phyloP scores from a whole-genome alignment of 2,329 filamentous ascomycete genomes.

The Alternaria sp. region DNA sequence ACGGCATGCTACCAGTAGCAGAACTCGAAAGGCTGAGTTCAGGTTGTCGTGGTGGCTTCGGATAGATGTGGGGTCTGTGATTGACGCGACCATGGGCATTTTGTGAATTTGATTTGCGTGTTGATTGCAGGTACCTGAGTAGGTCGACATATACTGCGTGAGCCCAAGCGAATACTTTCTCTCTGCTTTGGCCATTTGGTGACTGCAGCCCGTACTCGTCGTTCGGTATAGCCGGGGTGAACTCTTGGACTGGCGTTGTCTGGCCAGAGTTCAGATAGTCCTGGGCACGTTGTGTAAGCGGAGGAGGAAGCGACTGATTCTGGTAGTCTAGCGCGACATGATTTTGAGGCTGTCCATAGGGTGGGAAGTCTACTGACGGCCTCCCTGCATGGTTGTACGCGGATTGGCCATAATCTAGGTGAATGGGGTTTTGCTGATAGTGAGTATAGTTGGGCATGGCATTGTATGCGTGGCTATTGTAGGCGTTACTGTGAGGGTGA shows the following conservation, averaged over 20 bases:
- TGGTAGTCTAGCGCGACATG: conserved; percentile 41
- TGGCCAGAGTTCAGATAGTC: conserved; percentile 45
- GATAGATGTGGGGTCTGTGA: conserved; percentile 67
- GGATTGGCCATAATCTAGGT: conserved; percentile 37
- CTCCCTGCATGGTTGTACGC: conserved; percentile 33
- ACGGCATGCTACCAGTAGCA: conserved; percentile 36
- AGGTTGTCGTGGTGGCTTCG: conserved; percentile 68
- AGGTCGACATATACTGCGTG: conserved; percentile 60
- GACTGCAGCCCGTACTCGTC: conserved; percentile 54
- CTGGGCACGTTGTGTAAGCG: conserved; percentile 33
- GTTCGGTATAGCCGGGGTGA: conserved; percentile 30
- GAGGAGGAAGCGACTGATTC: conserved; percentile 29
- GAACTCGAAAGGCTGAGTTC: conserved; percentile 59
- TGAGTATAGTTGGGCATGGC: conserved; percentile 34
- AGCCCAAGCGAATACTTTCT: conserved; percentile 58
- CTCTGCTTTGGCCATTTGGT: conserved; percentile 54
- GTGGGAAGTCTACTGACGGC: conserved; percentile 36
- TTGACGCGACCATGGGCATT: conserved; percentile 55
- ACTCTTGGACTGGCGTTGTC: conserved; percentile 38
- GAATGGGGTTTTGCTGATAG: conserved; percentile 39
- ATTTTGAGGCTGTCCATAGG: conserved; percentile 37
- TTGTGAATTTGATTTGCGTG: conserved; percentile 52
- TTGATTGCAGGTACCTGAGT: conserved; percentile 58
- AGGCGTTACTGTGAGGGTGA: conserved; percentile 41
- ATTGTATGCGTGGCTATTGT: conserved; percentile 38